These are phyloP conservation scores for Hypholoma sublateritium DNA, from an alignment of 768 basidiomycete genomes.

Conservation along the genomic window DNA sequence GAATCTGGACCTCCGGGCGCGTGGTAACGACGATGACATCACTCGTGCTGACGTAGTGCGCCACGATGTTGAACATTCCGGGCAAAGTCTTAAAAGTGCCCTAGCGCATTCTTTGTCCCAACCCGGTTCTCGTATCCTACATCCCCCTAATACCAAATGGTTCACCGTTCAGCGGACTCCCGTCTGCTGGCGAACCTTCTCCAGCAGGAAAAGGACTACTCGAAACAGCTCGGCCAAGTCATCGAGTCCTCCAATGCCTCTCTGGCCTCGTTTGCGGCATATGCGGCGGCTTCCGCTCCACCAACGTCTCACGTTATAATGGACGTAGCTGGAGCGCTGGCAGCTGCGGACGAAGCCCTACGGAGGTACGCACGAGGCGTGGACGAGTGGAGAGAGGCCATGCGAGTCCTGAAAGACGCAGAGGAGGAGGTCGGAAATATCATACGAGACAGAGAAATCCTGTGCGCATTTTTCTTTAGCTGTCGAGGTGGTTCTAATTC, in stretches of 20 bases:
- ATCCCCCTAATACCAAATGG: conserved; percentile 41
- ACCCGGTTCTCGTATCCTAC: neutral
- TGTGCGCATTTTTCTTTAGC: conserved; percentile 46
- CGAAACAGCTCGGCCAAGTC: conserved; percentile 56
- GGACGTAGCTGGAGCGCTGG: conserved; percentile 56
- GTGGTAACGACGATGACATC: neutral
- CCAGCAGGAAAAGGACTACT: conserved; percentile 69
- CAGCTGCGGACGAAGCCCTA: conserved; percentile 69
- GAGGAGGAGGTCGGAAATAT: conserved; percentile 76
- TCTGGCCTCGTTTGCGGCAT: conserved; percentile 67
- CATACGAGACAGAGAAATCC: conserved; percentile 75
- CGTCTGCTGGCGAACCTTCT: conserved; percentile 70
- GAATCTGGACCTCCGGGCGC: neutral
- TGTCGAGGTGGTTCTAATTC: neutral
- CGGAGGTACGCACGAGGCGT: conserved; percentile 57
- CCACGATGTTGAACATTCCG: neutral
- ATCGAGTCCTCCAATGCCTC: conserved; percentile 61
- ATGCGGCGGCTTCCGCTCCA: conserved; percentile 65
- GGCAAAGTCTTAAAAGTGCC: no score
- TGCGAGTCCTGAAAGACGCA: conserved; percentile 58
- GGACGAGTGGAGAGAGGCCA: conserved; percentile 64
- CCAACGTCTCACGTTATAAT: conserved; percentile 54
- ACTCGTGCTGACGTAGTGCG: neutral
- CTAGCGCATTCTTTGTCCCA: neutral
- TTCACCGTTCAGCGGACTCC: conserved; percentile 72